Conservation (phyloP, 371 early-diverging fungal species). For the Parasitella parasitica region DNA sequence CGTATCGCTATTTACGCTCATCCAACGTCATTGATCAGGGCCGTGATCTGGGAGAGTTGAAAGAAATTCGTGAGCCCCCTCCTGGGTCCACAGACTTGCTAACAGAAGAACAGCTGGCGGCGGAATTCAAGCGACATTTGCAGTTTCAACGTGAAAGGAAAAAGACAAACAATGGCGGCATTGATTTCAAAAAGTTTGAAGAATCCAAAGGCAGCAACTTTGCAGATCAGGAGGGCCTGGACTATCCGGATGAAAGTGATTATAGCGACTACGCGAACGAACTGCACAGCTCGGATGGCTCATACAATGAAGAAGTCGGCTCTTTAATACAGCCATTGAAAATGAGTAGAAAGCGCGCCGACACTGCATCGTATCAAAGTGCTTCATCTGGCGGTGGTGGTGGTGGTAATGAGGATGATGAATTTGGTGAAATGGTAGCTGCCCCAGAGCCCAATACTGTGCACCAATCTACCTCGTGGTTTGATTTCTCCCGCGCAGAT, state of each 20-base stretch:
- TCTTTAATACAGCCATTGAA: slow-evolving; percentile 1
- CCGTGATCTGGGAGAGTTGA: not conserved
- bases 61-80: not conserved
- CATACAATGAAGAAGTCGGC: not conserved
- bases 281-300: not conserved
- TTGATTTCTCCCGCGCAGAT: not conserved
- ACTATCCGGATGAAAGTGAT: slow-evolving; percentile 1
- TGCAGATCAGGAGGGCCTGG: not conserved
- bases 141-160: slow-evolving; percentile 14
- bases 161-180: slow-evolving; percentile 7
- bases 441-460: slow-evolving; percentile 1
- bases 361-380: not conserved
- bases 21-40: not conserved
- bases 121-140: slow-evolving; percentile 29
- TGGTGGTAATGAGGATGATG: slow-evolving; percentile 12
- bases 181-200: slow-evolving; percentile 11
- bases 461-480: not conserved
- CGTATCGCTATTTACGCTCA: slow-evolving; percentile 54
- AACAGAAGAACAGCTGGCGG: slow-evolving; percentile 20
- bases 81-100: slow-evolving; percentile 3
- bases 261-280: slow-evolving; percentile 1
- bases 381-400: too few relatives aligned
- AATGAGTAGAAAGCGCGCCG: not conserved
- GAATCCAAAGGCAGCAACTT: not conserved
- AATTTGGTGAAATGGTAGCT: slow-evolving; percentile 27